phyloP scores from a whole-genome alignment of 805 yeast genomes.

The Saccharomyces kudriavzevii region DNA sequence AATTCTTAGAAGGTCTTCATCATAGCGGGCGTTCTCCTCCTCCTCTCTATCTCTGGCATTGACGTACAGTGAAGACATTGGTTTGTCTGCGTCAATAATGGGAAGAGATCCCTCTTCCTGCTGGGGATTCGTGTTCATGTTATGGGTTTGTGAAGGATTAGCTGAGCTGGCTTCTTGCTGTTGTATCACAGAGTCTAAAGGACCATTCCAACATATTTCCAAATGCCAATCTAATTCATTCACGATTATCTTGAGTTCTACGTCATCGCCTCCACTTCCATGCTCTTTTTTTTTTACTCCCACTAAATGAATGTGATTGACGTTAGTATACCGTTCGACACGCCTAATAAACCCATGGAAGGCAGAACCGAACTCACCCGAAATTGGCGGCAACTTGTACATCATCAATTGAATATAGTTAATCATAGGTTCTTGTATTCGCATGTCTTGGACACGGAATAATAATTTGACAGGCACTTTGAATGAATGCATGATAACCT shows the following conservation, averaged over 20 bases:
- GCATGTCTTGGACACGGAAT: constrained; percentile 44
- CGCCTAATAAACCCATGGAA: constrained; percentile 49
- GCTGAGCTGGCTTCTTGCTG: background rate
- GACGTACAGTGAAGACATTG: background rate
- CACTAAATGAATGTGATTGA: constrained; percentile 45
- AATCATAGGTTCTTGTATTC: constrained; percentile 56
- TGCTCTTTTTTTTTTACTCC: constrained; percentile 17
- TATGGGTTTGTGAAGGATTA: background rate
- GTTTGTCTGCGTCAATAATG: background rate
- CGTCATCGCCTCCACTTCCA: constrained; percentile 4
- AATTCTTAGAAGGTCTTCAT: constrained; percentile 11
- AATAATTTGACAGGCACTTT: constrained; percentile 64
- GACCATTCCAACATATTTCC: constrained; percentile 31
- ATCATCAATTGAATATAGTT: constrained; percentile 48
- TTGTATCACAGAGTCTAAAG: constrained; percentile 18
- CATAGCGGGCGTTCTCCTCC: background rate
- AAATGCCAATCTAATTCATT: constrained; percentile 29
- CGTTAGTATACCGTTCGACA: constrained; percentile 54
- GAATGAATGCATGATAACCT: constrained; percentile 52
- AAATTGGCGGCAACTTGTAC: constrained; percentile 33
- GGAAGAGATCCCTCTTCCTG: background rate
- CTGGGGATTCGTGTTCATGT: background rate
- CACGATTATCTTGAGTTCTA: constrained; percentile 20
- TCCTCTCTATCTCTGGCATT: background rate
- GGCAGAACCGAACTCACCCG: constrained; percentile 32